Evolutionary conservation across 257 asterid genomes (phyloP), one percentile per base, ranked within the genome.

Genomic region (Eustoma russellianum): DNA sequence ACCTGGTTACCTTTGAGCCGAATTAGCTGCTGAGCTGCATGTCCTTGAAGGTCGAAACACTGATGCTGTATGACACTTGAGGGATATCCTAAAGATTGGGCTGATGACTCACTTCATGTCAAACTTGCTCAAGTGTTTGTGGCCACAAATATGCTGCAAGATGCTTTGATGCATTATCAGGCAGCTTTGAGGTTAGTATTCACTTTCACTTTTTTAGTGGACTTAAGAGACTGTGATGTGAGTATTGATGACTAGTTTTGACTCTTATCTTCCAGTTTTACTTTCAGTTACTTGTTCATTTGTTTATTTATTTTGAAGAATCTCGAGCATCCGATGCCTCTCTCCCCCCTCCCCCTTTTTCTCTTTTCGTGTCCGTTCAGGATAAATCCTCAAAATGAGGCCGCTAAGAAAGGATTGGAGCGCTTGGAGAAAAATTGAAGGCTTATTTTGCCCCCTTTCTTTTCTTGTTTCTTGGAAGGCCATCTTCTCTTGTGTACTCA

Each of bases 391-490:
- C 83, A 82, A 40, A 91, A 77, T 41, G 98, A 87, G 71, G 95
- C 87, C 53, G 95, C 98, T 1, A 85, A 76, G 61, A 84, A 77
- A 59, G 98, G 98, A 68, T 68, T 87, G 33, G 98, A 91, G 56
- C 93, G 98, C 54, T 74, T 91, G 77, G 98, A 91, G 83, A 91
- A 91, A 66, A 74, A n/a, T 79, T 87, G 95, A 91, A 91, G 98
- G 98, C 87, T 72, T 56, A 82, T 52, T 19, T 50, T 58, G 33
- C 5, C 55, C 58, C 56, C 30, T 41, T 53, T 57, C 17, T 40
- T 17, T 15, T 46, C 58, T 28, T 24, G 30, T 24, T 24, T 24
- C 30, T 24, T 24, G 30, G 30, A 0, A 24, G 30, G 30, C 30
- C 30, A n/a, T n/a, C n/a, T n/a, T n/a, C n/a, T n/a, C n/a, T n/a